phyloP scores from a whole-genome alignment of 2,329 filamentous ascomycete species.

The Periconia digitata region DNA sequence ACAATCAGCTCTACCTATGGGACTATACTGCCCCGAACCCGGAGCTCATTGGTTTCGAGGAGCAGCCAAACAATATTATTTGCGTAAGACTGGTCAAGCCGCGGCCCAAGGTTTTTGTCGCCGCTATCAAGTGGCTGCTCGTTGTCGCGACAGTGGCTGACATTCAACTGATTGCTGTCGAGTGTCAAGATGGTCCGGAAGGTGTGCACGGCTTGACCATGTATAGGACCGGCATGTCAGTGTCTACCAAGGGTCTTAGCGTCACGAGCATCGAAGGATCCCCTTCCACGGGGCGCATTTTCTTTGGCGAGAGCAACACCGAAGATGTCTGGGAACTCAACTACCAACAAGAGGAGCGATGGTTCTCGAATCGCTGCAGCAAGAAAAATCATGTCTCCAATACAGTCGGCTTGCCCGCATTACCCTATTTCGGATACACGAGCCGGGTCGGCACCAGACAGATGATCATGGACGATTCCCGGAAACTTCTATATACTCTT shows the following conservation, averaged over 20 bases:
- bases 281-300: constrained; percentile 79
- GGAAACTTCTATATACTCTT: constrained; percentile 86
- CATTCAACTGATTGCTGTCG: constrained; percentile 83
- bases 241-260: constrained; percentile 73
- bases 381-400: constrained; percentile 85
- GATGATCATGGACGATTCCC: constrained; percentile 84
- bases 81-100: constrained; percentile 87
- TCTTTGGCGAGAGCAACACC: constrained; percentile 79
- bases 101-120: constrained; percentile 83
- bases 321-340: constrained; percentile 92
- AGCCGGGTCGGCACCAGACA: constrained; percentile 66
- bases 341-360: constrained; percentile 96
- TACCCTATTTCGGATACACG: constrained; percentile 25
- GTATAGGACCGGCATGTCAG: constrained; percentile 85
- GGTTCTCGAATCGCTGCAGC: constrained; percentile 86
- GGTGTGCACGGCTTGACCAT: constrained; percentile 74
- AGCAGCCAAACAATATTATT: constrained; percentile 83
- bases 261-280: constrained; percentile 80
- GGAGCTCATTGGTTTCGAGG: constrained; percentile 88
- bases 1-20: constrained; percentile 96
- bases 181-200: constrained; percentile 62
- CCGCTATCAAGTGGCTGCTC: constrained; percentile 81
- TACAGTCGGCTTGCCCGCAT: constrained; percentile 63
- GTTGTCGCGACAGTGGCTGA: constrained; percentile 86
- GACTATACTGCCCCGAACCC: constrained; percentile 94